Percentiles rank a stretch among this genome's conserved stretches.
phyloP scores from a whole-genome alignment of 306 rosid genomes.

The Sindora glabra region DNA sequence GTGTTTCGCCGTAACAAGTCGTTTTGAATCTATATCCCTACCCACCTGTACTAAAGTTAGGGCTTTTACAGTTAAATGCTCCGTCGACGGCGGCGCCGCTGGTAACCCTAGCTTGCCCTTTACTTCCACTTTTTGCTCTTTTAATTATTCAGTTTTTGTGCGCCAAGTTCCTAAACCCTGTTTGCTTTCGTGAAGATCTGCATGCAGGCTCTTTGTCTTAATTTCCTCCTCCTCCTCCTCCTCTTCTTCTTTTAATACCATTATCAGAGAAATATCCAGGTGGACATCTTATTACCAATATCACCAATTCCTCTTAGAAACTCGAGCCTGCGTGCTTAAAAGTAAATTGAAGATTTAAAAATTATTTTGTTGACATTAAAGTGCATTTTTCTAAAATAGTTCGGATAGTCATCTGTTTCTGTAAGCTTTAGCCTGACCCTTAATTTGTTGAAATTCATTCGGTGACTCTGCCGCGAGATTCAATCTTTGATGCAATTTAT shows the following conservation, averaged over 20 bases:
- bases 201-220: background rate
- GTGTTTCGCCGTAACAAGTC: constrained; percentile 18
- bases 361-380: too few relatives aligned
- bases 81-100: constrained; percentile 12
- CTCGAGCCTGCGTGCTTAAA: background rate
- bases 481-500: background rate
- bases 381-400: too few relatives aligned
- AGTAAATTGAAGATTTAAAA: background rate
- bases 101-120: constrained; percentile 6
- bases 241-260: background rate
- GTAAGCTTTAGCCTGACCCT: too few relatives aligned
- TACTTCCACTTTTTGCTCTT: background rate
- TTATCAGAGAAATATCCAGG: background rate
- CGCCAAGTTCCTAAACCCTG: background rate
- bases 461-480: background rate
- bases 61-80: constrained; percentile 36
- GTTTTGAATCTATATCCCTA: constrained; percentile 8
- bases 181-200: too few relatives aligned
- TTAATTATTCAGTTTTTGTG: background rate
- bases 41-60: constrained; percentile 1
- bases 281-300: background rate
- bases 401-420: too few relatives aligned
- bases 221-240: background rate
- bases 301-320: background rate
- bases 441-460: background rate